Conservation (phyloP, 108 stramenopile genomes). For the Asterionellopsis glacialis region DNA sequence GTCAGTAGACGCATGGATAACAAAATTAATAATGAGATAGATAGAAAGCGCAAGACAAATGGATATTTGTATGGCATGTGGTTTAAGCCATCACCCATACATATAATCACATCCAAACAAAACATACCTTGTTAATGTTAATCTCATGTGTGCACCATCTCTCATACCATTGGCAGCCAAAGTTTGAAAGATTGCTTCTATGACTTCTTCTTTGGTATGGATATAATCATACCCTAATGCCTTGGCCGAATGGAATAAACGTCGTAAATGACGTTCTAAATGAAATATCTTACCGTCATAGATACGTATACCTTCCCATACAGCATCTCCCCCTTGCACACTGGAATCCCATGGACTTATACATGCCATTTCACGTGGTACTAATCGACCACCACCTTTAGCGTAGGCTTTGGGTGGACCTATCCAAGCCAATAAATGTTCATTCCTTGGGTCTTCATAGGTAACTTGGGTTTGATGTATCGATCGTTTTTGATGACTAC, state of each 20-base stretch:
- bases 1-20: too few species aligned
- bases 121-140: conserved; percentile 62
- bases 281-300: conserved; percentile 80
- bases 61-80: too few species aligned
- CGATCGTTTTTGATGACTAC: conserved; percentile 39
- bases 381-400: conserved; percentile 35
- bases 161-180: conserved; percentile 92
- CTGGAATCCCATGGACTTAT: conserved; percentile 85
- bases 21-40: too few species aligned
- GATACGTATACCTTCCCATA: conserved; percentile 89
- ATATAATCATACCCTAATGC: conserved; percentile 86
- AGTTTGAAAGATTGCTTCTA: conserved; percentile 86
- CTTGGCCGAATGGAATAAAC: conserved; percentile 85
- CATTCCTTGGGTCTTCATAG: conserved; percentile 85
- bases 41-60: too few species aligned
- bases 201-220: conserved; percentile 72
- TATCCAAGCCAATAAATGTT: conserved; percentile 79
- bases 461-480: conserved; percentile 42
- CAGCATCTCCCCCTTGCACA: conserved; percentile 93
- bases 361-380: conserved; percentile 66
- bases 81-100: too few species aligned
- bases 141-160: conserved; percentile 87
- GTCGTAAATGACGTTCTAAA: conserved; percentile 79
- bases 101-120: too few species aligned
- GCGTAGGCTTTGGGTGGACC: too few species aligned